Base-by-base conservation (phyloP, 768 basidiomycete genomes). In the Suillus discolor region DNA sequence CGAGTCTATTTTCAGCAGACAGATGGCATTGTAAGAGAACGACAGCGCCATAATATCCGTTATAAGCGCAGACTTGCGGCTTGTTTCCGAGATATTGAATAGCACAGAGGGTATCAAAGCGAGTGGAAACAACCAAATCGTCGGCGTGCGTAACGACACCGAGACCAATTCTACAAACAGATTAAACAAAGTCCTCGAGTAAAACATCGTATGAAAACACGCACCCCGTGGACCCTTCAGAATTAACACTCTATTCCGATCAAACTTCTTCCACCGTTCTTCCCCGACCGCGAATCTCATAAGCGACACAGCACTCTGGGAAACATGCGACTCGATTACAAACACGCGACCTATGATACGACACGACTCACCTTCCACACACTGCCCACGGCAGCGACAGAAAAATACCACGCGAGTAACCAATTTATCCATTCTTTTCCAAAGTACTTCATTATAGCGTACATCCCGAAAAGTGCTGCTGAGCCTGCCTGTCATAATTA, bases 361-460 rank as follows among this genome's bases (percentile, higher is more conserved):
- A 41, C 13, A 15, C 39, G 44, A 78, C 81, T 67, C 70, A 89
- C 92, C 81, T 85, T 87, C 85, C 90, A 89, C 31, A 91, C 85
- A 68, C 87, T 87, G 31, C 85, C 87, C 11, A 88, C 81, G 0
- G 89, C 89, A 6, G 83, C 83, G 34, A 91, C 39, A 28, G 89
- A 83, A 68, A 92, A 92, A 70, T 92, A 94, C 87, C 85, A 88
- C 6, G 84, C 89, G 28, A 97, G 79, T 6, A 95, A 69, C 83
- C 84, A 85, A 77, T 96, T 96, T 64, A 97, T 87, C 89, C 92
- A 93, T 65, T 88, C 87, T 69, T 85, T 87, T 39, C 93, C 93
- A 62, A 91, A 77, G 74, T 89, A 94, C 71, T 87, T 90, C 64
- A 97, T 82, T 34, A 91, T 75, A 63, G 84, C 67, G 71, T 91